A percentile compares a stretch with the other conserved stretches of the same genome.
phyloP scores from a whole-genome alignment of 108 stramenopile species.

The Nitzschia inconspicua region DNA sequence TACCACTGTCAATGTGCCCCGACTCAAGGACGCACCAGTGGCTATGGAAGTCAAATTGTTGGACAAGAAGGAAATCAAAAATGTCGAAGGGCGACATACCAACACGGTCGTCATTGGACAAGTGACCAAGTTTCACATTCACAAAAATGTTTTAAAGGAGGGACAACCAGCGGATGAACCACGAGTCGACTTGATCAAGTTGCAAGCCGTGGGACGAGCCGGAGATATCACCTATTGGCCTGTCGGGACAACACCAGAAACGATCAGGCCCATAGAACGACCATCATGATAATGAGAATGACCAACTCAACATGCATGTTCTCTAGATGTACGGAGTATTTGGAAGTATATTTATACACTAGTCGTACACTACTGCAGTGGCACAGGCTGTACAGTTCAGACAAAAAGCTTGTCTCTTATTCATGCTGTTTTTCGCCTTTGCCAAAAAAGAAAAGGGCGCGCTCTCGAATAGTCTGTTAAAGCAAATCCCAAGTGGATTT shows the following conservation, averaged over 20 bases:
- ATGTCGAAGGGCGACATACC: conserved; percentile 26
- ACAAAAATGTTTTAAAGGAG: conserved; percentile 7
- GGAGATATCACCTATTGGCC: conserved; percentile 37
- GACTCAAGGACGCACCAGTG: conserved; percentile 14
- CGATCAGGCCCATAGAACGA: not conserved
- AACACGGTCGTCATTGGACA: conserved; percentile 32
- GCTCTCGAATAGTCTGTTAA: too few relatives aligned
- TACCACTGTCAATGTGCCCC: conserved; percentile 7
- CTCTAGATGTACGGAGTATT: too few relatives aligned
- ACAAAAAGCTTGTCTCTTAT: too few relatives aligned
- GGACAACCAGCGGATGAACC: conserved; percentile 3
- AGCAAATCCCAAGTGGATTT: too few relatives aligned
- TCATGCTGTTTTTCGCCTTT: too few relatives aligned
- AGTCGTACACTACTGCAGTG: too few relatives aligned
- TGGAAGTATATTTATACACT: too few relatives aligned
- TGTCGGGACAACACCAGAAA: conserved; percentile 8
- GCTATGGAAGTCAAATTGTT: conserved; percentile 25
- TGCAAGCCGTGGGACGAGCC: conserved; percentile 28
- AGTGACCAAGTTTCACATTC: conserved; percentile 23
- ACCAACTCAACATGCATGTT: too few relatives aligned
- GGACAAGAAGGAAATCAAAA: conserved; percentile 27
- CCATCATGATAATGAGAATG: not conserved
- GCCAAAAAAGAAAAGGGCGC: too few relatives aligned
- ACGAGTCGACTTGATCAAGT: conserved; percentile 17
- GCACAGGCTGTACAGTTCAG: too few relatives aligned